These are phyloP conservation scores for Microsporum ferrugineum DNA, from an alignment of 2,329 filamentous ascomycete species.

Conservation along the genomic window DNA sequence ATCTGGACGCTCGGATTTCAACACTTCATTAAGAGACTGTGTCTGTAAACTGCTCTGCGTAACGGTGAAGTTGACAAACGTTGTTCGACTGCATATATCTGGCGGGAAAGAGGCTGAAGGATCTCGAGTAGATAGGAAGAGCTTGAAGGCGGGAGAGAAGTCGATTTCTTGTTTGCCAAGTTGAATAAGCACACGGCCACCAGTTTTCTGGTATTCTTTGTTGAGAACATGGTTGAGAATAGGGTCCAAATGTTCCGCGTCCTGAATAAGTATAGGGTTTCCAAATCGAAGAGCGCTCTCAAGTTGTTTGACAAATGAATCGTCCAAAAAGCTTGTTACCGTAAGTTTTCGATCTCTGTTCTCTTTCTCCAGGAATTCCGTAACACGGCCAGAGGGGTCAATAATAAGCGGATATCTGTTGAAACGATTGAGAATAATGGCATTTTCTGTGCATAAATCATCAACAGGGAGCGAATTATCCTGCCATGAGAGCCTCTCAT, in stretches of 20 bases:
- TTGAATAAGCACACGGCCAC: conserved; percentile 93
- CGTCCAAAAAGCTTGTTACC: conserved; percentile 94
- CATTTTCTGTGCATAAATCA: conserved; percentile 96
- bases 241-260: conserved; percentile 92
- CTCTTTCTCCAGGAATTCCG: conserved; percentile 90
- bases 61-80: conserved; percentile 98
- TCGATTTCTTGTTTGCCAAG: conserved; percentile 98
- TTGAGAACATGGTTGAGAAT: conserved; percentile 98
- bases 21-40: conserved; percentile 90
- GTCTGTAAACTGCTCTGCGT: conserved; percentile 98
- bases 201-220: conserved; percentile 98
- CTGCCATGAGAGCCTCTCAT: conserved; percentile 91
- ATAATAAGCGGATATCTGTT: conserved; percentile 98
- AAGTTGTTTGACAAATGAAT: conserved; percentile 94
- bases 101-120: conserved; percentile 92
- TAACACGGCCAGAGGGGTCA: conserved; percentile 87
- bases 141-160: conserved; percentile 90
- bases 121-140: conserved; percentile 90
- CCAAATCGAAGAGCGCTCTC: conserved; percentile 95
- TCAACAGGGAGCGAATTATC: conserved; percentile 87
- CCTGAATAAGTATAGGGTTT: conserved; percentile 96
- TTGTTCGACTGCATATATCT: conserved; percentile 95
- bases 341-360: conserved; percentile 88
- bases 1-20: conserved; percentile 94
- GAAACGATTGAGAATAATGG: conserved; percentile 93